Evolutionary conservation across 371 early-diverging fungal genomes (phyloP), one percentile per base, ranked within the genome.

Genomic region (Rhizomucor pusillus): DNA sequence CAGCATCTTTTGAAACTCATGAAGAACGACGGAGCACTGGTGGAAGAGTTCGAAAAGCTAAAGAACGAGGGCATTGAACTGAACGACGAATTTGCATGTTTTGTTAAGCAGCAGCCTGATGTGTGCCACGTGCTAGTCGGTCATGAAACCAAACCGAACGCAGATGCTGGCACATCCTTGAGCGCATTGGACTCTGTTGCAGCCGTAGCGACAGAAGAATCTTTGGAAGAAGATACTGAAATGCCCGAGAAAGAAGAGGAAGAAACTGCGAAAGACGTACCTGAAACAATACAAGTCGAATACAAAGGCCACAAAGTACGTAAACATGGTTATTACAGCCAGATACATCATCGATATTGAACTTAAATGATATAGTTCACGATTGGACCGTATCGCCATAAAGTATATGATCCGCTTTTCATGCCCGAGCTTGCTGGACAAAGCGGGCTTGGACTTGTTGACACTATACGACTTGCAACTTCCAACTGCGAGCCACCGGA

Each of bases 401-500:
- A 73, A 34, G 79, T 73, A 0, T 62, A 65, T 6, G 88, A 90
- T 47, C 81, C 85, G 1, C 62, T 92, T 12, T 92, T 90, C 63
- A 63, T 79, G 24, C 83, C 88, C 0, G 60, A 69, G 13, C 50
- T 87, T 5, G 62, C 79, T 10, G 73, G 79, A 9, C 46, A 66
- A 29, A 64, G 73, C 14, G 62, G 56, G 1, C 54, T 80, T 12
- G 69, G 75, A 13, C 41, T 93, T 12, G 59, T 76, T 5, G 90
- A 91, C 46, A 81, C 84, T 1, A 77, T 91, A 52, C 75, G 84
- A 29, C 66, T 84, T 20, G 79, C 84, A 1, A 79, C 87, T 40
- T 75, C 78, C 37, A 75, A 76, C 13, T 84, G 88, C 54, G 94
- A 95, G 51, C 78, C 79, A 19, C 69, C 87, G 1, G 93, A 91